Conservation (phyloP, 1,284 basidiomycete genomes). For the Kwoniella shivajii region DNA sequence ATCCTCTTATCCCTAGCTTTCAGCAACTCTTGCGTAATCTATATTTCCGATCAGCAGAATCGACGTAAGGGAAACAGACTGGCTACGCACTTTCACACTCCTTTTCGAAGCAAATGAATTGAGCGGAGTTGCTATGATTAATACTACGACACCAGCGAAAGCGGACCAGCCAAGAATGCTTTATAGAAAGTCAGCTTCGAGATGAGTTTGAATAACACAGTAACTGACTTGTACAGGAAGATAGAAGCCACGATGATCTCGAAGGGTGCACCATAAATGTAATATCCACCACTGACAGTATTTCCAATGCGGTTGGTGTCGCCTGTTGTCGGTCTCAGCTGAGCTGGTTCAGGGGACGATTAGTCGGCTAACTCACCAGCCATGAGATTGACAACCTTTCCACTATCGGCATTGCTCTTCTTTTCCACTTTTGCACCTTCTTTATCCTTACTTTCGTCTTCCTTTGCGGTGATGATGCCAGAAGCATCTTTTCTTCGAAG, state of each 20-base stretch:
- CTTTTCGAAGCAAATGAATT: constrained; percentile 56
- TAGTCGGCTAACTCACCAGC: constrained; percentile 31
- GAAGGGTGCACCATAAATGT: constrained; percentile 70
- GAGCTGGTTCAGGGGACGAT: not conserved
- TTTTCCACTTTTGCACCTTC: constrained; percentile 47
- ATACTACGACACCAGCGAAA: constrained; percentile 79
- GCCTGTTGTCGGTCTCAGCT: constrained; percentile 10
- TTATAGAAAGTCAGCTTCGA: constrained; percentile 12
- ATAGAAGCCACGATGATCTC: constrained; percentile 74
- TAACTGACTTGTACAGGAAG: constrained; percentile 75
- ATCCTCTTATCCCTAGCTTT: constrained; percentile 81
- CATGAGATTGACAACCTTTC: constrained; percentile 59
- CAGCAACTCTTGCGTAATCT: constrained; percentile 72
- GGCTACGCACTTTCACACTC: constrained; percentile 63
- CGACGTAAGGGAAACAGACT: too few species aligned
- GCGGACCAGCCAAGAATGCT: constrained; percentile 81
- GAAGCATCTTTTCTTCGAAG: constrained; percentile 81
- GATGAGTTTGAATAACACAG: not conserved
- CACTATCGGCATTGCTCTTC: constrained; percentile 54
- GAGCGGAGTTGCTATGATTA: constrained; percentile 69
- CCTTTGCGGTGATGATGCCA: constrained; percentile 65
- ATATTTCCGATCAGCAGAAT: not conserved
- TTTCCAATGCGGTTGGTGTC: constrained; percentile 45
- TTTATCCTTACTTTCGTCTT: constrained; percentile 54
- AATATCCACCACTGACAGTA: constrained; percentile 42